Evolutionary conservation across 345 rosid genomes (phyloP), one percentile per base, ranked within the genome.

Genomic region (Mangifera indica): DNA sequence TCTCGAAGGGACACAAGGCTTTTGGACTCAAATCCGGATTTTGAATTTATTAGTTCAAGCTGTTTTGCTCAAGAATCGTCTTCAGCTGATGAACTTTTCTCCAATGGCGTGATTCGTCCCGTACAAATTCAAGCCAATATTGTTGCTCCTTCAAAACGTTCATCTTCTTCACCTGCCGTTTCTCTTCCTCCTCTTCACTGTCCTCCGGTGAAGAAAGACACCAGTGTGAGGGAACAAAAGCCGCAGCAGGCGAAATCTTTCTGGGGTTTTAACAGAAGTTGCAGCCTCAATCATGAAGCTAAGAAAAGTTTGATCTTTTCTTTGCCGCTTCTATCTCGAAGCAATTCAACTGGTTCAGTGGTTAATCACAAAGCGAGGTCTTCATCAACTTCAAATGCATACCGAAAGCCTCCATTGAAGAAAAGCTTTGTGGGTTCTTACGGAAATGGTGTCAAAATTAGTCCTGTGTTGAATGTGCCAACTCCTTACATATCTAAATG

Each of bases 231-330:
- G 64, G 62, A 74, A 54, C 5, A 79, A 13, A 84, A 81, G 59
- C 66, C 69, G 14, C 83, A 60, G 45, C 82, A 61, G 49, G 67
- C 87, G 32, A 85, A 81, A 77, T 87, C 93, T 11, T 87, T 91
- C 65, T 88, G 97, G 97, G 85, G 93, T 42, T 86, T 93, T 85
- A 86, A 81, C 80, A 87, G 97, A 80, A 88, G 97, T 68, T 72
- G 80, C 44, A 93, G 95, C 40, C 88, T 91, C 8, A 86, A 86
- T 49, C 81, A 84, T 64, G 93, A 88, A 55, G 48, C 73, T 12
- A 84, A 85, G 78, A 91, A 80, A 76, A 80, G 84, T 69, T 40
- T 90, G 13, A 80, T 87, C 0, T 87, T 82, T 67, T 82, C 92
- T 1, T 78, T 91, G 9, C 89, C 92, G 22, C 83, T 89, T 72